Conservation (phyloP, 2,329 filamentous ascomycete genomes). For the Xylariaceae sp. region DNA sequence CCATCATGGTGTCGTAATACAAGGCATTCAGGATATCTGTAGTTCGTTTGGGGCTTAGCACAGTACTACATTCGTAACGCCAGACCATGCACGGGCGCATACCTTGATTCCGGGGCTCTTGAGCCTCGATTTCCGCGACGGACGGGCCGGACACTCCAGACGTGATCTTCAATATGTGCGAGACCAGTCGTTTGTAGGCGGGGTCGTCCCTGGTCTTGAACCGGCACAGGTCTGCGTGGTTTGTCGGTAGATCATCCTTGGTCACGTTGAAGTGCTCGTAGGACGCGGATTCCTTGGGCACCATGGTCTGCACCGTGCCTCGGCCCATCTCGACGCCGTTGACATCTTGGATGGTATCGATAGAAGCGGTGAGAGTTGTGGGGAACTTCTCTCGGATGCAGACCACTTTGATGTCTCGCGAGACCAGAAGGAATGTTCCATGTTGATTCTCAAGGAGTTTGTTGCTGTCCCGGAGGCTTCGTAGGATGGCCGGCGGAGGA, state of each 20-base stretch:
- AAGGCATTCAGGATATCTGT: slow-evolving; percentile 30
- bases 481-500: slow-evolving; percentile 23
- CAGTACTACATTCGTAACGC: not conserved
- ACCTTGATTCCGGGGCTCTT: slow-evolving; percentile 31
- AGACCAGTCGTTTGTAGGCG: slow-evolving; percentile 24
- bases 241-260: slow-evolving; percentile 25
- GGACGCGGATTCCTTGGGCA: slow-evolving; percentile 24
- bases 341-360: slow-evolving; percentile 22
- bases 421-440: slow-evolving; percentile 28
- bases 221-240: slow-evolving; percentile 25
- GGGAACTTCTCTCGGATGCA: slow-evolving; percentile 28
- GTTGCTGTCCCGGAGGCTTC: slow-evolving; percentile 24
- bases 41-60: too few species aligned
- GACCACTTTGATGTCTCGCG: slow-evolving; percentile 30
- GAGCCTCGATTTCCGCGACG: slow-evolving; percentile 25
- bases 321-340: slow-evolving; percentile 25
- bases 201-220: slow-evolving; percentile 26
- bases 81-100: not conserved
- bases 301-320: slow-evolving; percentile 27
- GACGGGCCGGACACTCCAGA: slow-evolving; percentile 23
- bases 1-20: slow-evolving; percentile 29
- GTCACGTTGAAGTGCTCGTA: slow-evolving; percentile 30
- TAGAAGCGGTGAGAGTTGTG: slow-evolving; percentile 22
- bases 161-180: slow-evolving; percentile 26
- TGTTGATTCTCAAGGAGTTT: slow-evolving; percentile 28